Conservation (phyloP, 345 rosid genomes). For the Eutrema yunnanense region DNA sequence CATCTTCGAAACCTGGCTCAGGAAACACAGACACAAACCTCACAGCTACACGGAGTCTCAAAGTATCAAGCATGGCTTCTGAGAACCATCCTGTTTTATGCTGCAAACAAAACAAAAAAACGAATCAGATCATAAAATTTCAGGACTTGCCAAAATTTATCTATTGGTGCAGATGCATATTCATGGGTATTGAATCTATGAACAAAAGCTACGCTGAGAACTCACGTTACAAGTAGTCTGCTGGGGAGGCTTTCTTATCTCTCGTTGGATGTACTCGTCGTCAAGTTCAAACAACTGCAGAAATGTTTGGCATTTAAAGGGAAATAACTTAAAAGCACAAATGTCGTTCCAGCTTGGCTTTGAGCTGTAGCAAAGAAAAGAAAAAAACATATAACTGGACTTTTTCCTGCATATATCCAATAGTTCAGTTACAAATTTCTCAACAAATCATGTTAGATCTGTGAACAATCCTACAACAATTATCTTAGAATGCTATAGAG, state of each 20-base stretch:
- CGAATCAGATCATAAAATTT: neutral
- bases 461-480: neutral
- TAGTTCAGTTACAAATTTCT: neutral
- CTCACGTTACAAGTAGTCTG: slow-evolving; percentile 67
- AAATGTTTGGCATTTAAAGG: slow-evolving; percentile 64
- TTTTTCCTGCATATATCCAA: neutral
- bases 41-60: slow-evolving; percentile 69
- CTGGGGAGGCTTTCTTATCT: slow-evolving; percentile 77
- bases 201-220: slow-evolving; percentile 12
- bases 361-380: slow-evolving; percentile 36
- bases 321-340: slow-evolving; percentile 73
- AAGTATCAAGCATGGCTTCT: slow-evolving; percentile 55
- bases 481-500: neutral
- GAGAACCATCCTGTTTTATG: slow-evolving; percentile 90
- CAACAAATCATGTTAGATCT: neutral
- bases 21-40: slow-evolving; percentile 78
- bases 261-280: slow-evolving; percentile 84
- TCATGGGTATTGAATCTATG: neutral
- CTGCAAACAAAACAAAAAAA: slow-evolving; percentile 29
- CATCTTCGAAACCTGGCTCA: slow-evolving; percentile 57
- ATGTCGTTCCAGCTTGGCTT: slow-evolving; percentile 72
- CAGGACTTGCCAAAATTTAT: neutral
- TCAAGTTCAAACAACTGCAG: slow-evolving; percentile 80
- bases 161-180: neutral
- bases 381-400: neutral